These are phyloP conservation scores for Neurospora terricola DNA, from an alignment of 495 filamentous ascomycete genomes.

Conservation along the genomic window DNA sequence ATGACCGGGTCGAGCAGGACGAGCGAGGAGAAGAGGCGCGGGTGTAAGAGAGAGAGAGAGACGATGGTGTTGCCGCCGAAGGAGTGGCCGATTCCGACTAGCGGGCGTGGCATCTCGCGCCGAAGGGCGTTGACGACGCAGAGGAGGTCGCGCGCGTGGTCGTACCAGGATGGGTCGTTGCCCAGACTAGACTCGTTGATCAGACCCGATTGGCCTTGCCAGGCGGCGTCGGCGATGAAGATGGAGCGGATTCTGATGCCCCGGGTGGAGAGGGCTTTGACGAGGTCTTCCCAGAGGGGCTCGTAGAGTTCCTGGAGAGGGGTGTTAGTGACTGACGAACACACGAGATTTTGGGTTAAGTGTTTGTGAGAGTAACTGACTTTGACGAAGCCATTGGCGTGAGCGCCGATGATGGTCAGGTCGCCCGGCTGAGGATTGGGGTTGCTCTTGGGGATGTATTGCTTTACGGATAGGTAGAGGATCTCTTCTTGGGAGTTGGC, in stretches of 20 bases:
- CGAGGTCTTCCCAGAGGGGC: conserved; percentile 73
- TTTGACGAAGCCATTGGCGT: conserved; percentile 89
- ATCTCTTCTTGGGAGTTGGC: conserved; percentile 51
- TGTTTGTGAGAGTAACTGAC: conserved; percentile 21
- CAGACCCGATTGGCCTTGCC: conserved; percentile 65
- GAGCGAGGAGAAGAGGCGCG: conserved; percentile 66
- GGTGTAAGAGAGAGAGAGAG: conserved; percentile 61
- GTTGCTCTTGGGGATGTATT: conserved; percentile 69
- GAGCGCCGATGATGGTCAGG: conserved; percentile 72
- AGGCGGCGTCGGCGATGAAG: conserved; percentile 76
- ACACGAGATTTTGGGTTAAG: background rate
- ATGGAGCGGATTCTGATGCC: conserved; percentile 65
- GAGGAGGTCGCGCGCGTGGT: conserved; percentile 81
- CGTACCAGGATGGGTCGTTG: conserved; percentile 80
- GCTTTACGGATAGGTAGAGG: conserved; percentile 65
- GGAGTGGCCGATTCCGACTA: conserved; percentile 88
- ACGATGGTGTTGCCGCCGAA: conserved; percentile 67
- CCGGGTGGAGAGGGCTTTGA: conserved; percentile 34
- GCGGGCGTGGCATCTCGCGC: conserved; percentile 68
- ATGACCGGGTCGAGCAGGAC: conserved; percentile 71
- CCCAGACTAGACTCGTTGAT: conserved; percentile 66
- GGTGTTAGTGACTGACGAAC: background rate
- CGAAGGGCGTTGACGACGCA: conserved; percentile 80
- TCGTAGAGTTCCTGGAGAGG: conserved; percentile 64
- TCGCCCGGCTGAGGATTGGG: conserved; percentile 54